Percentiles rank a stretch among this genome's conserved stretches.
phyloP scores from a whole-genome alignment of 192 early-diverging fungal species.

The Coemansia sp. region DNA sequence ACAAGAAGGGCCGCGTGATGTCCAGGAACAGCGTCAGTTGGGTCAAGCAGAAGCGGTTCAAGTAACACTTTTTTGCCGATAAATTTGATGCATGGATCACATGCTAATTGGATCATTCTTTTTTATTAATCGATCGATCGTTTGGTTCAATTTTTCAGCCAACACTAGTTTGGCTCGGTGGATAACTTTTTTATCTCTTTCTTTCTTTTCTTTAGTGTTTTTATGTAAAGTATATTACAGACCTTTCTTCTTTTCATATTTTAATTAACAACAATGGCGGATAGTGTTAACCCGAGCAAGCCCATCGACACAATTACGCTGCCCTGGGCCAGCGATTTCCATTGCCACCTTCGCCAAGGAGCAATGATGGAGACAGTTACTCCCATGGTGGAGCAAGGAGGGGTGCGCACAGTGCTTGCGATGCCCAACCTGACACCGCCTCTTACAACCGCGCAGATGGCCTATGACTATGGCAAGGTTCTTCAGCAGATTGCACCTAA shows the following conservation, averaged over 20 bases:
- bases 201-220: too few species aligned
- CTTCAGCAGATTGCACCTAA: constrained; percentile 80
- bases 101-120: too few species aligned
- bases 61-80: too few species aligned
- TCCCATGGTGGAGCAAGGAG: constrained; percentile 76
- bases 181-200: too few species aligned
- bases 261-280: too few species aligned
- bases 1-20: constrained; percentile 39
- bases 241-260: too few species aligned
- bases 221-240: too few species aligned
- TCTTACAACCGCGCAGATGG: constrained; percentile 83
- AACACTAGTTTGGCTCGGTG: too few species aligned
- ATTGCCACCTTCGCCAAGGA: constrained; percentile 91
- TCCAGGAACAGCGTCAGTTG: constrained; percentile 23
- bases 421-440: constrained; percentile 98
- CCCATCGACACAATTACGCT: constrained; percentile 55
- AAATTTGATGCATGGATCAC: too few species aligned
- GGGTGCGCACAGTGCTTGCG: constrained; percentile 84
- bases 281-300: not conserved
- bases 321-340: constrained; percentile 86
- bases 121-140: too few species aligned
- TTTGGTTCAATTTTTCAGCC: too few species aligned
- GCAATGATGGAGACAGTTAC: constrained; percentile 88
- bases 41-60: constrained; percentile 35
- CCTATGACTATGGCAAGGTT: constrained; percentile 78